A percentile compares a stretch with the other conserved stretches of the same genome.
phyloP scores from a whole-genome alignment of 2,329 filamentous ascomycete species.

The Westerdykella sp. region DNA sequence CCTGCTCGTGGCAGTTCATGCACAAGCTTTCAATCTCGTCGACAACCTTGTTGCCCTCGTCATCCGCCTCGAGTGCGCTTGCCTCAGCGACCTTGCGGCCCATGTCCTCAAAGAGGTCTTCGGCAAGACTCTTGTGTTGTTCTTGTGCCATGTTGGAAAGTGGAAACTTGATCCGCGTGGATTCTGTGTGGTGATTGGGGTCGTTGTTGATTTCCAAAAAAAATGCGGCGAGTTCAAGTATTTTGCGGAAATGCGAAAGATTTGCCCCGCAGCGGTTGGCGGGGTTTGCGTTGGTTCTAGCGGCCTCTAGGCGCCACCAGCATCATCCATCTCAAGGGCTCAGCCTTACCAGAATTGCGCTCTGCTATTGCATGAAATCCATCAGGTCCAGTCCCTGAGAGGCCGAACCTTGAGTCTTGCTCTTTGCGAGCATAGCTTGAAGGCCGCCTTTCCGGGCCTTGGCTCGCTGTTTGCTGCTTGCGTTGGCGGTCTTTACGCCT shows the following conservation, averaged over 20 bases:
- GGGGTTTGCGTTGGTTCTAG: slow-evolving; percentile 21
- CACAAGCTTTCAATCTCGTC: slow-evolving; percentile 51
- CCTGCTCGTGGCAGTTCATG: slow-evolving; percentile 51
- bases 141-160: slow-evolving; percentile 28
- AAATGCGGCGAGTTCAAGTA: background rate
- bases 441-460: slow-evolving; percentile 51
- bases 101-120: slow-evolving; percentile 50
- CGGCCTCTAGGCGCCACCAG: slow-evolving; percentile 13
- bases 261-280: slow-evolving; percentile 29
- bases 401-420: slow-evolving; percentile 31
- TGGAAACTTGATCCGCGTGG: background rate
- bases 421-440: slow-evolving; percentile 48
- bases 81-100: slow-evolving; percentile 43
- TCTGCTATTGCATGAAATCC: slow-evolving; percentile 47
- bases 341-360: slow-evolving; percentile 21
- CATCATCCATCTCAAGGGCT: slow-evolving; percentile 11
- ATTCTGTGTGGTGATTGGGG: background rate
- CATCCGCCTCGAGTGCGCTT: slow-evolving; percentile 29
- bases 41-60: slow-evolving; percentile 43
- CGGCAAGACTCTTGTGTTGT: slow-evolving; percentile 32
- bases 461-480: slow-evolving; percentile 50
- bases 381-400: slow-evolving; percentile 44
- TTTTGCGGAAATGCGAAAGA: slow-evolving; percentile 20
- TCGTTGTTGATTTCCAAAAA: background rate
- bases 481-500: slow-evolving; percentile 35